These are phyloP conservation scores for Citrus hindsii DNA, from an alignment of 345 rosid species.

Conservation along the genomic window DNA sequence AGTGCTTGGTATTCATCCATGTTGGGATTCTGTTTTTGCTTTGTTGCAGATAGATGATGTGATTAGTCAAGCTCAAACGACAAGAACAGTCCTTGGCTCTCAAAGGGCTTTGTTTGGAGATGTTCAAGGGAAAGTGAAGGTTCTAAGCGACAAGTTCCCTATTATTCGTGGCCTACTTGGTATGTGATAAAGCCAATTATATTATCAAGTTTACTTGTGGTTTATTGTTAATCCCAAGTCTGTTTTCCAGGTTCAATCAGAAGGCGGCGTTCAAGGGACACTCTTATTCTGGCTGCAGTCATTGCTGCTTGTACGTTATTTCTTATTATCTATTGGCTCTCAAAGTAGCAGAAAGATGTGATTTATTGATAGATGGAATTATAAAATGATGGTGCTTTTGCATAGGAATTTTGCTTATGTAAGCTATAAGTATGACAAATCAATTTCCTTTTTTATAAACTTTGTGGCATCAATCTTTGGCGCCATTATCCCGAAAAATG, in stretches of 20 bases:
- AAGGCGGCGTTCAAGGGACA: slow-evolving; percentile 84
- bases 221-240: slow-evolving; percentile 9
- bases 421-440: slow-evolving; percentile 25
- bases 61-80: slow-evolving; percentile 90
- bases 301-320: slow-evolving; percentile 93
- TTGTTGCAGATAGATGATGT: slow-evolving; percentile 83
- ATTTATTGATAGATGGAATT: slow-evolving; percentile 4
- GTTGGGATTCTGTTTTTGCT: slow-evolving; percentile 9
- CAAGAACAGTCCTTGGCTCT: slow-evolving; percentile 83
- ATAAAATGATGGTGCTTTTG: slow-evolving; percentile 14
- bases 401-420: slow-evolving; percentile 35
- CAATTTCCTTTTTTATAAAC: slow-evolving; percentile 11
- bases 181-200: slow-evolving; percentile 24
- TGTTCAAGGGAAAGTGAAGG: slow-evolving; percentile 93
- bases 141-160: slow-evolving; percentile 85
- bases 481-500: slow-evolving; percentile 12
- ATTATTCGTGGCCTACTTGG: slow-evolving; percentile 84
- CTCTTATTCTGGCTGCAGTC: slow-evolving; percentile 82
- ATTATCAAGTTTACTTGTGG: slow-evolving; percentile 52
- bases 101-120: slow-evolving; percentile 86
- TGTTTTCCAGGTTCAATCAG: slow-evolving; percentile 68
- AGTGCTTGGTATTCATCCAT: slow-evolving; percentile 4
- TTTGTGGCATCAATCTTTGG: slow-evolving; percentile 4
- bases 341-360: slow-evolving; percentile 44
- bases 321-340: slow-evolving; percentile 90